Base-by-base conservation (phyloP, 306 rosid species). In the Begonia loranthoides region DNA sequence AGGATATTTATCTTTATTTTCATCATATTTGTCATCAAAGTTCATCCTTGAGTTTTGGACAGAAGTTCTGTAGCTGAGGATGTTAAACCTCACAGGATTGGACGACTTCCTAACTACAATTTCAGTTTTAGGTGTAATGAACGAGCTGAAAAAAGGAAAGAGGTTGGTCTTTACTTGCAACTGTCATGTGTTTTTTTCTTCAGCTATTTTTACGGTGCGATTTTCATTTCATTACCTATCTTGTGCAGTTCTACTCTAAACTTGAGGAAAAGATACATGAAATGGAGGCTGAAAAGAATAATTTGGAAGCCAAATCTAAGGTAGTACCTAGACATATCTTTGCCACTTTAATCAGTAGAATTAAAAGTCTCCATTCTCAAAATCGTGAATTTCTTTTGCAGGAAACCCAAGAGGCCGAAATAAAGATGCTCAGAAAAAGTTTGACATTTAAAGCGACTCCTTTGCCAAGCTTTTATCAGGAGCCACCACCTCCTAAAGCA, bases 241-340 rank as follows among this genome's bases (percentile, higher is more conserved):
- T 63, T 80, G 57, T 65, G 67, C 87, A 92, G 99, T 92, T 86
- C 72, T 92, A 92, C 66, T 45, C 93, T 54, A 83, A 92, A 70
- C 93, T 92, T 7, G 99, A 87, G 79, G 99, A 92, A 71, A 92
- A 81, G 80, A 83, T 77, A 77, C 94, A 87, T 52, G 99, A 94
- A 15, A 92, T 83, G 81, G 96, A 92, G 73, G 74, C 59, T 52
- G 99, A 92, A 72, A 73, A 83, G 78, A 92, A 61, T 70, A 73
- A 72, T 65, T 49, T 87, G 62, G 96, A 92, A 76, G 99, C 94
- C 45, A 83, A 92, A 60, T 73, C 93, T 40, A 87, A 92, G 99
- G 99, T 92, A 59, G 55, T 73, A 52, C 15, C 39, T 51, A 54
- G 57, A 53, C 54, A 56, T 70, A 41, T 60, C 15, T 54, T 55